phyloP scores from a whole-genome alignment of 306 rosid species.

The Abrus precatorius region DNA sequence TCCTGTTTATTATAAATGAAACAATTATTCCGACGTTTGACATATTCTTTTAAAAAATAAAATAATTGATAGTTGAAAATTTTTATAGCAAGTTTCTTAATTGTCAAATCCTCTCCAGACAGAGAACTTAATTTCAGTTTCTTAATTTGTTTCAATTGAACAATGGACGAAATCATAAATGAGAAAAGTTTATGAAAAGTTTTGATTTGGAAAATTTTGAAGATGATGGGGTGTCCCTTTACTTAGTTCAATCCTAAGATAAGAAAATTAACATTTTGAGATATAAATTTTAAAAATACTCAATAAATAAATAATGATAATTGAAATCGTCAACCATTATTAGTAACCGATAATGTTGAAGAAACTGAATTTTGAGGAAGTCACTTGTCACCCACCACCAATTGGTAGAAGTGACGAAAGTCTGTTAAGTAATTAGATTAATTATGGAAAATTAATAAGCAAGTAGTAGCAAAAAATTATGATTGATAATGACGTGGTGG shows the following conservation, averaged over 20 bases:
- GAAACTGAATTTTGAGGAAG: neutral
- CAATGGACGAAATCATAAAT: too few relatives aligned
- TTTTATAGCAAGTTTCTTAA: too few relatives aligned
- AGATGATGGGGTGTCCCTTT: too few relatives aligned
- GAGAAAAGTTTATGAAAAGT: too few relatives aligned
- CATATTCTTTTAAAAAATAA: too few relatives aligned
- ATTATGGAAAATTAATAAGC: neutral
- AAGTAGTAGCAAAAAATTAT: neutral
- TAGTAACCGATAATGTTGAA: constrained; percentile 3
- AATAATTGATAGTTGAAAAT: too few relatives aligned
- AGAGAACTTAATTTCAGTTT: too few relatives aligned
- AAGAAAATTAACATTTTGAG: neutral
- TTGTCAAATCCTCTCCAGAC: too few relatives aligned
- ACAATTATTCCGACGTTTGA: too few relatives aligned
- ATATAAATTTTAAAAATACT: neutral
- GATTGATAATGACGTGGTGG: neutral
- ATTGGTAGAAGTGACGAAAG: neutral
- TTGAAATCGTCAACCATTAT: constrained; percentile 11
- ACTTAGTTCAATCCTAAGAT: neutral
- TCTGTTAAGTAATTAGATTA: neutral
- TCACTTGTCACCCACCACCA: constrained; percentile 3
- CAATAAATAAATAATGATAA: neutral
- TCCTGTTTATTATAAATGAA: too few relatives aligned
- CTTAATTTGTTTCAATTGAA: too few relatives aligned
- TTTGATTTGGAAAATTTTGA: too few relatives aligned